Evolutionary conservation across 331 rosid genomes (phyloP).

Genomic region (Arachis monticola): DNA sequence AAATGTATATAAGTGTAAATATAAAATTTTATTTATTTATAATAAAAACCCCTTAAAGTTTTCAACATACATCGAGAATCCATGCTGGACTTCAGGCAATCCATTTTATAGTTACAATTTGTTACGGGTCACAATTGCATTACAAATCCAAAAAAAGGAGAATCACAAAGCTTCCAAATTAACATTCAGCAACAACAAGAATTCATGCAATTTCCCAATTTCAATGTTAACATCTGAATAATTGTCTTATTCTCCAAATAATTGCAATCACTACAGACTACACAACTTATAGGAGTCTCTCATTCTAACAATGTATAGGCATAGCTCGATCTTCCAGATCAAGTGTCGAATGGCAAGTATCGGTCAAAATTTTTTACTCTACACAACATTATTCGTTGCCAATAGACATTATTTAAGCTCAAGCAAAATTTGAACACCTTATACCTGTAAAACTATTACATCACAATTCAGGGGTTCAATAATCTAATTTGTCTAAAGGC

Average conservation of each 20-base stretch:
- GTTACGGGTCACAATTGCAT: neutral
- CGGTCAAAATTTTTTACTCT: neutral
- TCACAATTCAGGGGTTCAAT: neutral
- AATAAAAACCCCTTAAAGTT: too few relatives aligned
- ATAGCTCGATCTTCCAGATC: conserved; percentile 7
- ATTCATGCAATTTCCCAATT: neutral
- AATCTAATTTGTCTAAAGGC: neutral
- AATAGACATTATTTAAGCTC: neutral
- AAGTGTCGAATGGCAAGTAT: too few relatives aligned
- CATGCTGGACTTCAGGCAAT: too few relatives aligned
- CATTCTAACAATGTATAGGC: neutral
- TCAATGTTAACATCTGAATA: too few relatives aligned
- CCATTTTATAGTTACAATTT: too few relatives aligned
- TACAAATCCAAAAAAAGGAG: too few relatives aligned
- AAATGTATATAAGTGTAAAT: too few relatives aligned
- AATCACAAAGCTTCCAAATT: neutral
- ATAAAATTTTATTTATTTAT: too few relatives aligned
- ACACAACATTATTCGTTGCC: neutral
- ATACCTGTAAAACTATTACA: neutral
- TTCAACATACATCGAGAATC: too few relatives aligned
- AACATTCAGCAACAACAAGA: neutral
- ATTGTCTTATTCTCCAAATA: neutral
- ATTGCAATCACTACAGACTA: neutral
- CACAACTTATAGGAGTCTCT: neutral
- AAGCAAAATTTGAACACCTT: neutral